A percentile compares a stretch with the other conserved stretches of the same genome.
Conservation (phyloP, 2,329 filamentous ascomycete species). For the Pseudogymnoascus sp. region DNA sequence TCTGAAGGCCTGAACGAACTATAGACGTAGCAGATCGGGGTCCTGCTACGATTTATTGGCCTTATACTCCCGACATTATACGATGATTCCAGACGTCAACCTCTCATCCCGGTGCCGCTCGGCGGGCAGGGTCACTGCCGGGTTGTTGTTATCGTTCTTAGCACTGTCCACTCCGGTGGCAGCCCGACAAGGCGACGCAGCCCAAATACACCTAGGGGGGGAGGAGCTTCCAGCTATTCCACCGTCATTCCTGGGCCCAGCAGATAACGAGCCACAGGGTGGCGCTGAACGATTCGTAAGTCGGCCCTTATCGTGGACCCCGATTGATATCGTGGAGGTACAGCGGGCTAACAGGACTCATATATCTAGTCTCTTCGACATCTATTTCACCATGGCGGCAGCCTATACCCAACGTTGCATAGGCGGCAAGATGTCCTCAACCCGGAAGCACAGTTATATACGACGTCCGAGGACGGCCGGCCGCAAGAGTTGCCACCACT, state of each 20-base stretch:
- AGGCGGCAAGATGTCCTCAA: conserved; percentile 62
- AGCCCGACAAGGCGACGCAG: neutral
- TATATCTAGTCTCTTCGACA: conserved; percentile 61
- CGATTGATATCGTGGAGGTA: neutral
- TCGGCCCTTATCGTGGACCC: conserved; percentile 12
- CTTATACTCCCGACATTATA: neutral
- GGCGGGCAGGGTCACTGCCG: conserved; percentile 55
- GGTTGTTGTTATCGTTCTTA: conserved; percentile 59
- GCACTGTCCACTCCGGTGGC: conserved; percentile 42
- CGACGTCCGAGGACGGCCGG: conserved; percentile 53
- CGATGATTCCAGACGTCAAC: conserved; percentile 17
- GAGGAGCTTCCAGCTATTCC: conserved; percentile 38
- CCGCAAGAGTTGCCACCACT: conserved; percentile 46
- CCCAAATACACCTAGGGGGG: conserved; percentile 20
- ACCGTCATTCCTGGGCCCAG: conserved; percentile 41
- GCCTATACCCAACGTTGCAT: conserved; percentile 70
- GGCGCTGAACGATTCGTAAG: conserved; percentile 20
- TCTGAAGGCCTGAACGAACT: neutral
- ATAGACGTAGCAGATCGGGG: conserved; percentile 3
- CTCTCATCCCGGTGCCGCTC: conserved; percentile 41
- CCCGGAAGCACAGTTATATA: conserved; percentile 49
- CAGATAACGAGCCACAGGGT: conserved; percentile 23
- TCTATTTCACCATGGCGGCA: conserved; percentile 85
- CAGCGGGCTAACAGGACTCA: neutral
- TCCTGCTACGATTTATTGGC: neutral